A percentile compares a stretch with the other conserved stretches of the same genome.
Conservation (phyloP, 352 stramenopile genomes). For the Pythium aquatile region DNA sequence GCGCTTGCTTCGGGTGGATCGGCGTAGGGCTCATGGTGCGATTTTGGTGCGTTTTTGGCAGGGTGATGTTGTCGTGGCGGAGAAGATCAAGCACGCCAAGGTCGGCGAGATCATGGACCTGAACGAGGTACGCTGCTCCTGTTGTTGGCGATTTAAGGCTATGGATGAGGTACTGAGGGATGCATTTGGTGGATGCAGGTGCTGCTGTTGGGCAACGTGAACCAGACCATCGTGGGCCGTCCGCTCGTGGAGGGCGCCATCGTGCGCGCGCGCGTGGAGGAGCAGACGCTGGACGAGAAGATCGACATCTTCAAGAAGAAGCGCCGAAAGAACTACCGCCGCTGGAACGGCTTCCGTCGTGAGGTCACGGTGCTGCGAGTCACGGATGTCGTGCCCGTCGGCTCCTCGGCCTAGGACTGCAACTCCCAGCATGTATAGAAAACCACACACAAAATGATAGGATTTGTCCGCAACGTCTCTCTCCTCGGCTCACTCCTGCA, state of each 20-base stretch:
- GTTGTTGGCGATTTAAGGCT: conserved; percentile 5
- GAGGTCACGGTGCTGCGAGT: conserved; percentile 84
- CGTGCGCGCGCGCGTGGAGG: conserved; percentile 78
- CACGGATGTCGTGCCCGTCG: conserved; percentile 67
- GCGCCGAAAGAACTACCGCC: conserved; percentile 88
- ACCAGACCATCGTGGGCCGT: conserved; percentile 79
- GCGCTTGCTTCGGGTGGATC: not conserved
- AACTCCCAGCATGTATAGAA: conserved; percentile 21
- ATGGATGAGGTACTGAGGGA: not conserved
- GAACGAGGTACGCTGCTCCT: conserved; percentile 42
- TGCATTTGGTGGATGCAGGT: conserved; percentile 34
- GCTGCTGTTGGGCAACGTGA: conserved; percentile 77
- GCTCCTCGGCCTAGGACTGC: conserved; percentile 30
- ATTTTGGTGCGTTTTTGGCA: conserved; percentile 15
- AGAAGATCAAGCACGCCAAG: conserved; percentile 87
- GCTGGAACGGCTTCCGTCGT: conserved; percentile 86
- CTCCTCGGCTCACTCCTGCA: not conserved
- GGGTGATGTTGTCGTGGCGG: conserved; percentile 77
- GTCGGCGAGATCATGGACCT: conserved; percentile 84
- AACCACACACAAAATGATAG: conserved; percentile 1
- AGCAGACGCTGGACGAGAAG: conserved; percentile 86
- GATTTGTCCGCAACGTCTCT: not conserved
- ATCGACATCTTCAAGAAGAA: conserved; percentile 92
- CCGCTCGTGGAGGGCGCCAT: conserved; percentile 69
- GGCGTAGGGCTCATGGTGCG: not conserved